Percentiles rank a stretch among this genome's conserved stretches.
These are phyloP conservation scores for Xanthoparmelia taractica DNA, from an alignment of 495 filamentous ascomycete genomes.

Conservation along the genomic window DNA sequence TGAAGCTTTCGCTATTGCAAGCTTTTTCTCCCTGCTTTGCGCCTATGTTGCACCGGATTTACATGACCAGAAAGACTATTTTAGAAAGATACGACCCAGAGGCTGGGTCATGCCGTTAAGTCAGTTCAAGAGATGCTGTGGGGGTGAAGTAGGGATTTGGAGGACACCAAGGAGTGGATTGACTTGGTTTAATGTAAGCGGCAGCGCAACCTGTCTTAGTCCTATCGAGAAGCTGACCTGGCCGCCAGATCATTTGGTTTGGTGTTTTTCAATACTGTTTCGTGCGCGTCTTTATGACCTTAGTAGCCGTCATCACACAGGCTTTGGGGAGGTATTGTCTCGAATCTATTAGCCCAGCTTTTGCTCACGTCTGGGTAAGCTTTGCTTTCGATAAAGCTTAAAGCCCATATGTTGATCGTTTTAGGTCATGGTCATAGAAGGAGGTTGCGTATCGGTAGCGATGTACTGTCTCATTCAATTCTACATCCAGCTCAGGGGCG, in stretches of 20 bases:
- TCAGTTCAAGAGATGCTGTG: slow-evolving; percentile 57
- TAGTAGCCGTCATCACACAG: slow-evolving; percentile 68
- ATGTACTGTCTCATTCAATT: slow-evolving; percentile 94
- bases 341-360: slow-evolving; percentile 64
- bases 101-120: slow-evolving; percentile 70
- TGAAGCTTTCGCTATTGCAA: slow-evolving; percentile 85
- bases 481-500: slow-evolving; percentile 64
- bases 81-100: slow-evolving; percentile 58
- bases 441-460: slow-evolving; percentile 67
- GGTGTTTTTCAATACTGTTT: slow-evolving; percentile 88
- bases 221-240: slow-evolving; percentile 11
- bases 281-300: slow-evolving; percentile 74
- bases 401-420: slow-evolving; percentile 15
- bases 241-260: slow-evolving; percentile 67
- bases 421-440: slow-evolving; percentile 62
- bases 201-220: slow-evolving; percentile 3
- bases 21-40: slow-evolving; percentile 85
- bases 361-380: slow-evolving; percentile 75
- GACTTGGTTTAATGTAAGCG: slow-evolving; percentile 79
- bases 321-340: slow-evolving; percentile 67
- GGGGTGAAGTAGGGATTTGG: slow-evolving; percentile 53
- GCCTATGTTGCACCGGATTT: slow-evolving; percentile 73
- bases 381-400: slow-evolving; percentile 3
- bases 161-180: slow-evolving; percentile 72
- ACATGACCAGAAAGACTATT: slow-evolving; percentile 83